Percentiles rank a stretch among this genome's conserved stretches.
Conservation (phyloP, 1,284 basidiomycete species). For the Cutaneotrichosporon sp. region DNA sequence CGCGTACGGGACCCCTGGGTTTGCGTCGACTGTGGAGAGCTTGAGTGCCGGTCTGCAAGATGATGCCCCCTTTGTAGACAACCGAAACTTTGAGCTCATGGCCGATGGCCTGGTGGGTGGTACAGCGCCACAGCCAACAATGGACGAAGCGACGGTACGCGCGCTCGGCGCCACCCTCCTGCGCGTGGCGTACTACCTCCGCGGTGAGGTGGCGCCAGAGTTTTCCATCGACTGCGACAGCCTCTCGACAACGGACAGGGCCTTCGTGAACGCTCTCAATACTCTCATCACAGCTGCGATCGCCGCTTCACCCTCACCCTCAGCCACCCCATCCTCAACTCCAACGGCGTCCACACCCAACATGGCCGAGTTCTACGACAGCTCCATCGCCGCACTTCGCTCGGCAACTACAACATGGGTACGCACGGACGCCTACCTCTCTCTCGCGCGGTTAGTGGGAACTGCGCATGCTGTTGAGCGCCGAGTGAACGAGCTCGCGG, state of each 20-base stretch:
- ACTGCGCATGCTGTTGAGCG: conserved; percentile 15
- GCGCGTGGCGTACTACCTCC: conserved; percentile 4
- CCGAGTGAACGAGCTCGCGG: conserved; percentile 2
- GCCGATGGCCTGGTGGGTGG: neutral
- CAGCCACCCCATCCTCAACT: neutral
- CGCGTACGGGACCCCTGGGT: neutral
- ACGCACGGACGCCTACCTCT: neutral
- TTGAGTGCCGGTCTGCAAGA: neutral
- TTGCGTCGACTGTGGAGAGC: conserved; percentile 2
- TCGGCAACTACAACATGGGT: neutral
- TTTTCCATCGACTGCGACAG: neutral
- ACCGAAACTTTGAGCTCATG: conserved; percentile 15
- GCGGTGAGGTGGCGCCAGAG: no score
- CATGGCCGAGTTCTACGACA: neutral
- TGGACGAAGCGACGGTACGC: conserved; percentile 1
- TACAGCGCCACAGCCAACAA: neutral
- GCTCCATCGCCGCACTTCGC: neutral
- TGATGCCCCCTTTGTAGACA: conserved; percentile 10
- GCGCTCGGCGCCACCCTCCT: conserved; percentile 3
- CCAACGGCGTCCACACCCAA: neutral
- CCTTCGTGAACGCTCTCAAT: conserved; percentile 4
- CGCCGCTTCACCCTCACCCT: neutral
- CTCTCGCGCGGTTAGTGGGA: conserved; percentile 6
- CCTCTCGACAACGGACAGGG: conserved; percentile 2
- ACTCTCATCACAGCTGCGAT: conserved; percentile 2